Base-by-base conservation (phyloP, 331 rosid genomes). In the Arachis monticola region DNA sequence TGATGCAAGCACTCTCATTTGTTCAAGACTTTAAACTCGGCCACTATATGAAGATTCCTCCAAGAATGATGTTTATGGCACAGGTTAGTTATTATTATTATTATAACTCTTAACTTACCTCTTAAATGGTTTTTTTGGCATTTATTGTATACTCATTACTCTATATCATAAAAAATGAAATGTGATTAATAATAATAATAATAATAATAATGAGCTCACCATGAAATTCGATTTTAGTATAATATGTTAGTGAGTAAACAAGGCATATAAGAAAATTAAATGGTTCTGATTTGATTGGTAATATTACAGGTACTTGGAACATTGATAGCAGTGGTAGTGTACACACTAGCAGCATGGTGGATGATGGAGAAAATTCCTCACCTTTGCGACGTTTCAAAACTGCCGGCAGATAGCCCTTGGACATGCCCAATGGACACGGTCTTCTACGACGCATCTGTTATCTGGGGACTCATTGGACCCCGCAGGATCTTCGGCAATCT, bases 1-100 rank as follows among this genome's bases (percentile, higher is more conserved):
- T 89, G 95, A 0, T 51, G 14, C 97, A 93, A 81, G 97, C 96
- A 57, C 72, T 90, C 5, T 76, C 83, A 22, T 93, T 93, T 74
- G 17, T 93, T 67, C 51, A n/a, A 47, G 97, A 93, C 80, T 89
- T 93, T 59, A 93, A 93, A 84, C 97, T 93, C 9, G 98, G 98
- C 17, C 97, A 93, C 83, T 93, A 93, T 70, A 90, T 93, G 98
- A 93, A 93, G 81, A 89, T 93, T 87, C 97, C 98, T 13, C 97
- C 98, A 30, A 85, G 96, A 80, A 72, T 89, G 52, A 93, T 93
- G 98, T 93, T 93, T 86, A 83, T 85, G 85, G 98, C 93, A 35
- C 98, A 93, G 90, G 96, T 90, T 10, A 65, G 67, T 52, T 77
- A 52, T 64, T 10, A 9, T 22, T 22, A 22, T 22, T 22, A 22